phyloP scores from a whole-genome alignment of 768 basidiomycete genomes.

The Pisolithus marmoratus region DNA sequence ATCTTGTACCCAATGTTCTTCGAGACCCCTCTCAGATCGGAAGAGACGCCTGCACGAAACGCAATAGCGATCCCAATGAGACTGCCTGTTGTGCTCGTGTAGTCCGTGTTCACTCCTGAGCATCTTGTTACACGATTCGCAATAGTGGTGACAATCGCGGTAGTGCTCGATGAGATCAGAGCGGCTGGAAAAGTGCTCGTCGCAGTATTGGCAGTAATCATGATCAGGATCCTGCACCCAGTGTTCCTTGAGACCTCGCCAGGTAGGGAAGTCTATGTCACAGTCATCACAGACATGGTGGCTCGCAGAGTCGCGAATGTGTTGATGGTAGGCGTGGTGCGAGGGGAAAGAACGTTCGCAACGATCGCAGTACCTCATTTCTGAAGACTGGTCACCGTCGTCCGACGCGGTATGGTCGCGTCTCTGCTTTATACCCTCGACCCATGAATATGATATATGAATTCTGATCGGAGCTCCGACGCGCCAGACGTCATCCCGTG shows the following conservation, averaged over 20 bases:
- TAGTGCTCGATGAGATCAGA: slow-evolving; percentile 38
- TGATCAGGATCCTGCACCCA: slow-evolving; percentile 46
- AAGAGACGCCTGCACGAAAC: slow-evolving; percentile 40
- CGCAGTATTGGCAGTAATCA: slow-evolving; percentile 48
- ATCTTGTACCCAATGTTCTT: slow-evolving; percentile 53
- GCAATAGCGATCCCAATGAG: slow-evolving; percentile 39
- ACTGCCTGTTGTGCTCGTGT: slow-evolving; percentile 44
- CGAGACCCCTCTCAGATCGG: slow-evolving; percentile 17
- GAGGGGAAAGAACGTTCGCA: slow-evolving; percentile 35
- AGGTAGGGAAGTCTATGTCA: slow-evolving; percentile 38
- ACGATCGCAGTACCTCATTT: slow-evolving; percentile 33
- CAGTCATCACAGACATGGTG: slow-evolving; percentile 48
- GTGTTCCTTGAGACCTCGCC: slow-evolving; percentile 40
- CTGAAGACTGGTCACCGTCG: not conserved
- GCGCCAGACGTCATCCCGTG: too few relatives aligned
- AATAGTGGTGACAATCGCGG: slow-evolving; percentile 36
- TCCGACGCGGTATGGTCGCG: too few relatives aligned
- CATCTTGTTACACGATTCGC: slow-evolving; percentile 35
- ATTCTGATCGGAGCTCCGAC: too few relatives aligned
- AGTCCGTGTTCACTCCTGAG: slow-evolving; percentile 37
- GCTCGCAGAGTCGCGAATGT: slow-evolving; percentile 27
- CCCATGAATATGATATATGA: too few relatives aligned
- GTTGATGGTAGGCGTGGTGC: slow-evolving; percentile 28
- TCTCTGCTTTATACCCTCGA: too few relatives aligned
- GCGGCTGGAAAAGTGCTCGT: slow-evolving; percentile 33